Evolutionary conservation across 225 moss, liverwort and hornwort species (phyloP).

Genomic region (Lunularia cruciata): DNA sequence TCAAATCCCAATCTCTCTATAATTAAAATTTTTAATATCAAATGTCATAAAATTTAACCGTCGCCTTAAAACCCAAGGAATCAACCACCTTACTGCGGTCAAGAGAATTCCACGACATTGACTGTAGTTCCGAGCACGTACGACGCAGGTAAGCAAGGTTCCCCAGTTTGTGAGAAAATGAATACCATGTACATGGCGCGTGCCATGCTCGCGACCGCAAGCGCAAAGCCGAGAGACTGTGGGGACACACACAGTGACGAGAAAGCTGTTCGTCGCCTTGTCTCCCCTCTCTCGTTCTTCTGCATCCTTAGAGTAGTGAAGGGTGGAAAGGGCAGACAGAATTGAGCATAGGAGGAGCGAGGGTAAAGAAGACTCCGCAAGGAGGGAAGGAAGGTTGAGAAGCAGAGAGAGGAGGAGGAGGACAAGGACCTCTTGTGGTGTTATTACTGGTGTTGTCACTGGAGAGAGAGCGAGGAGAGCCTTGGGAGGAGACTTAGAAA

Average conservation of each 20-base stretch:
- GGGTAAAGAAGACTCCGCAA: constrained; percentile 7
- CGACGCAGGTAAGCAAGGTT: too few relatives aligned
- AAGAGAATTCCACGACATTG: too few relatives aligned
- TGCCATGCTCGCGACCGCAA: constrained; percentile 6
- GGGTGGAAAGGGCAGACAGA: not conserved
- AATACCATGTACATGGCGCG: too few relatives aligned
- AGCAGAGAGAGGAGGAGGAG: not conserved
- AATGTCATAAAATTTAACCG: too few relatives aligned
- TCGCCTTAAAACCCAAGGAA: too few relatives aligned
- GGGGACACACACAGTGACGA: not conserved
- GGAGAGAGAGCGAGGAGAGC: not conserved
- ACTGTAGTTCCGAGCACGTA: too few relatives aligned
- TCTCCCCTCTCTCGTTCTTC: not conserved
- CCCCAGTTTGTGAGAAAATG: too few relatives aligned
- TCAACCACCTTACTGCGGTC: too few relatives aligned
- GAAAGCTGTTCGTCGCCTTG: not conserved
- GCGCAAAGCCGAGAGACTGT: too few relatives aligned
- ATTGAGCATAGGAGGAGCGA: not conserved
- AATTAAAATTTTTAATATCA: too few relatives aligned
- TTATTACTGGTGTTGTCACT: too few relatives aligned
- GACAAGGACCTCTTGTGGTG: not conserved
- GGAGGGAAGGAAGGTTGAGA: not conserved
- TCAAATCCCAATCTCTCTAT: too few relatives aligned
- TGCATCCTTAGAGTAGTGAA: not conserved
- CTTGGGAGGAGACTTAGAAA: constrained; percentile 3